Evolutionary conservation across 2,329 filamentous ascomycete species (phyloP), one percentile per base, ranked within the genome.

Genomic region (Penicillium sclerotigenum): DNA sequence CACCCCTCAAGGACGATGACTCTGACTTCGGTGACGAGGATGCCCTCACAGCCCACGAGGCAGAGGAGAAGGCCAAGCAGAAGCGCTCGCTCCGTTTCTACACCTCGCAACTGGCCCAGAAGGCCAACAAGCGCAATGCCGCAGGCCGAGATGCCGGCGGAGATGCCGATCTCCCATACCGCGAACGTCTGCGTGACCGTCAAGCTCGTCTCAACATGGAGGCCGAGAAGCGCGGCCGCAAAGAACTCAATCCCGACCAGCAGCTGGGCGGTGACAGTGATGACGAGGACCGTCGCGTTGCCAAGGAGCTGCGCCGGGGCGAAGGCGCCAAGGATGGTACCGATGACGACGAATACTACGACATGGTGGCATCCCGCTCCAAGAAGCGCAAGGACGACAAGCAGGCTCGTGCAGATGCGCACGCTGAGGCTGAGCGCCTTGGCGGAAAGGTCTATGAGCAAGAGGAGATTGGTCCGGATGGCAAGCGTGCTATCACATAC

Each of bases 81-180:
- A 96, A 94, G 81, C 96, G 95, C 80, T 91, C 86, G 61, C 83
- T 99, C 56, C 89, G 91, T 60, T 99, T 99, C 81, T 99, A 99
- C 82, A 97, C 95, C 2, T 96, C 92, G 3, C 94, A 99, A 72
- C 94, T 99, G 63, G 88, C 90, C 28, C 93, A 97, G 73, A 97
- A 97, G 76, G 86, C 90, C 54, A 96, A 91, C 77, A 92, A 90
- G 72, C 90, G 81, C 71, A 65, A 85, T 67, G 59, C 77, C 77
- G 74, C 88, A 83, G 61, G 86, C 80, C 38, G 87, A 80, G 71
- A 90, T 83, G 60, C 87, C 79, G 54, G 81, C 75, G 56, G 82
- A 72, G 61, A 83, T 75, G 59, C 82, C 69, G 63, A 91, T 80
- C 54, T 81, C 50, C 94, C 94, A 3, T 87, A 97, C 73, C 86